phyloP scores from a whole-genome alignment of 768 basidiomycete genomes.

The Pleurotus platypus region DNA sequence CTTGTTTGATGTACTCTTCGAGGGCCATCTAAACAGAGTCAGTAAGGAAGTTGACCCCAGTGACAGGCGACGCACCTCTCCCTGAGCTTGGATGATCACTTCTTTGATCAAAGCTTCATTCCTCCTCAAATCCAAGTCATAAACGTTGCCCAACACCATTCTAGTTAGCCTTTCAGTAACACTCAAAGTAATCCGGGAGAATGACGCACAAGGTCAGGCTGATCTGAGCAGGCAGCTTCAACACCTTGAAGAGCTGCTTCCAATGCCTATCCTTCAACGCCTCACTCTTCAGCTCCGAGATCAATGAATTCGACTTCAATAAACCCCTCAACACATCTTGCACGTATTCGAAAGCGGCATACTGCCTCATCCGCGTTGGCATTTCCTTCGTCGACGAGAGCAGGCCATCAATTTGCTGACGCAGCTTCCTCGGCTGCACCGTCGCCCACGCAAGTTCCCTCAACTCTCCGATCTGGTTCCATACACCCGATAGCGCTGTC shows the following conservation, averaged over 20 bases:
- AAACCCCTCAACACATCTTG: conserved; percentile 85
- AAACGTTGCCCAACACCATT: conserved; percentile 95
- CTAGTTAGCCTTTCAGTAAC: conserved; percentile 20
- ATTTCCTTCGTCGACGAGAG: conserved; percentile 95
- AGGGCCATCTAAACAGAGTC: conserved; percentile 74
- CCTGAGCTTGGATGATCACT: conserved; percentile 94
- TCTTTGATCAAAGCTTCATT: conserved; percentile 92
- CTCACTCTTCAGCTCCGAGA: conserved; percentile 96
- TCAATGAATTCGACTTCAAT: conserved; percentile 84
- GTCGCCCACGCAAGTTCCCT: conserved; percentile 88
- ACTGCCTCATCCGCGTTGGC: conserved; percentile 98
- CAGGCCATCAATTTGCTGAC: conserved; percentile 91
- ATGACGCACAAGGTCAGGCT: conserved; percentile 65
- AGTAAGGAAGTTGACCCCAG: conserved; percentile 10
- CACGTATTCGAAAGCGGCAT: conserved; percentile 97
- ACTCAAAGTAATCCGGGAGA: neutral
- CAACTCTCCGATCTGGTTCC: conserved; percentile 89
- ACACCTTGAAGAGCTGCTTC: conserved; percentile 92
- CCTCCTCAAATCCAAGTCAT: conserved; percentile 92
- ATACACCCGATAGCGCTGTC: conserved; percentile 97
- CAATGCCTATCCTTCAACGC: conserved; percentile 97
- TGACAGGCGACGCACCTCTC: conserved; percentile 61
- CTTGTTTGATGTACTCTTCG: conserved; percentile 93
- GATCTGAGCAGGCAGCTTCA: conserved; percentile 72
- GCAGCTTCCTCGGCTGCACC: conserved; percentile 90